Evolutionary conservation across 768 basidiomycete genomes (phyloP), one percentile per base, ranked within the genome.

Genomic region (Macrolepiota fuliginosa): DNA sequence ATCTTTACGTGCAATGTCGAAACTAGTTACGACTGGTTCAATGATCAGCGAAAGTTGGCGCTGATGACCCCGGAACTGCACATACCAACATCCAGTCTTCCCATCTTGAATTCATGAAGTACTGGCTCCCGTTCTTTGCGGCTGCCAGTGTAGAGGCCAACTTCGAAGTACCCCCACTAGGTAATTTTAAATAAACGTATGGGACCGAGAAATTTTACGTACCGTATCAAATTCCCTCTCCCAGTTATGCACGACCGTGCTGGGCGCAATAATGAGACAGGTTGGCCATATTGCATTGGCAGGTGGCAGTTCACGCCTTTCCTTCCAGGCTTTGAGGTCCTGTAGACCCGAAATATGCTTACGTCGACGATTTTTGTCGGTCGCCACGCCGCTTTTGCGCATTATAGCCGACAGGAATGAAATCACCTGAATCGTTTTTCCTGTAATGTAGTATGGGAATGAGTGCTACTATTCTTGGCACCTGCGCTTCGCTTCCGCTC

Each of bases 81-180:
- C 92, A 56, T 63, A 94, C 95, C 78, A 35, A 97, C 84, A 67
- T 98, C 96, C 2, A 94, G 74, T 54, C 92, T 81, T 0, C 96
- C 96, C 69, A 90, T 74, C 65, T 82, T 84, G 73, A 98, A 98
- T 56, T 91, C 85, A 0, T 77, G 76, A 0, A 94, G 73, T 0
- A 90, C 81, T 0, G 77, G 74, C 25, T 77, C 77, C 54, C 90
- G 84, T 29, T 85, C 79, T 49, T 82, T 76, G 0, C 70, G 79
- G 0, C 67, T 67, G 0, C 88, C 87, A 17, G 78, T 82, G 67
- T 90, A 95, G 54, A 87, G 72, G 1, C 88, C 91, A 42, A 91
- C 87, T 72, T 96, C 93, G 65, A 98, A 96, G 71, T 94, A 96
- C 0, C 92, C 92, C 96, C 96, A 98, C 92, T 96, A 24, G 19